phyloP scores from a whole-genome alignment of 129 eudicot species.

The Erigeron canadensis region DNA sequence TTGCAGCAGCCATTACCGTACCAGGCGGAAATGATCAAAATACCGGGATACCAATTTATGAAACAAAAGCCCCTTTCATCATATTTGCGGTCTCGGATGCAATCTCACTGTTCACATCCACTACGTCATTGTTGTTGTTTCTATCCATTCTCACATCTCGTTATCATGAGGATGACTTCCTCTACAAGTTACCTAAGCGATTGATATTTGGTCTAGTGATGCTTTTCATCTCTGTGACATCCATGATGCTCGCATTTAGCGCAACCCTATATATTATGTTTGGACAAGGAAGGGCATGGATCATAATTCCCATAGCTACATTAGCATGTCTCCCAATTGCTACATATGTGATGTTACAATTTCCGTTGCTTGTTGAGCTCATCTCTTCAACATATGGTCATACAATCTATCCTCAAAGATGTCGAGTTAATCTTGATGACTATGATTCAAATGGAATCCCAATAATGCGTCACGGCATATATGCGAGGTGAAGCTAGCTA shows the following conservation, averaged over 20 bases:
- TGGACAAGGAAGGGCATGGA: not conserved
- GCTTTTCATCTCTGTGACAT: not conserved
- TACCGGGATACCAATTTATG: too few relatives aligned
- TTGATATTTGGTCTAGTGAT: not conserved
- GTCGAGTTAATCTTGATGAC: too few relatives aligned
- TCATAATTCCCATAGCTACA: not conserved
- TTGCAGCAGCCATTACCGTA: too few relatives aligned
- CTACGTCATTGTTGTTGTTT: not conserved
- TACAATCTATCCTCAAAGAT: conserved; percentile 17
- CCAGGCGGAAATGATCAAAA: too few relatives aligned
- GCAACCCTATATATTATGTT: not conserved
- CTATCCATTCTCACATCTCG: not conserved
- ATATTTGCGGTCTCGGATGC: not conserved
- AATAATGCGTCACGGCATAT: too few relatives aligned
- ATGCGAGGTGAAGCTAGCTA: too few relatives aligned
- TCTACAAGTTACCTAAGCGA: not conserved
- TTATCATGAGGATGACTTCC: not conserved
- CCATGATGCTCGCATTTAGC: not conserved
- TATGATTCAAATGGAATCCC: too few relatives aligned
- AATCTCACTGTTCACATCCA: not conserved
- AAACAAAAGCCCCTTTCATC: not conserved
- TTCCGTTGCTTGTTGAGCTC: not conserved
- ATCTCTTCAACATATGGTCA: not conserved
- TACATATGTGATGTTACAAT: not conserved
- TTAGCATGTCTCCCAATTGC: not conserved